phyloP scores from a whole-genome alignment of 345 rosid genomes.

The Luvunga scandens region DNA sequence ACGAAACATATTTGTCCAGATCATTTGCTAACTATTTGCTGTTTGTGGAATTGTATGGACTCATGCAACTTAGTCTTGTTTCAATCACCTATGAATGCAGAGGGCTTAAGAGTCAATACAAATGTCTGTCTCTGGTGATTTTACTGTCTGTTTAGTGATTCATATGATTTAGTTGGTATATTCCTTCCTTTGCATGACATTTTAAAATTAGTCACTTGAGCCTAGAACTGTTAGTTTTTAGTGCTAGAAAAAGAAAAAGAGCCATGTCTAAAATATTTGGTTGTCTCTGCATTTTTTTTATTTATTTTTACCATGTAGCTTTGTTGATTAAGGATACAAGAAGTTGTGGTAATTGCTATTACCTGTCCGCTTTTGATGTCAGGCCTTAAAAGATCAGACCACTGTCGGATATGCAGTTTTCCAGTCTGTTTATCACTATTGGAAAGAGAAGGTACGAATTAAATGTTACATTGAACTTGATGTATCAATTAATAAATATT shows the following conservation, averaged over 20 bases:
- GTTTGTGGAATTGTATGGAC: background rate
- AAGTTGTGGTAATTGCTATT: slow-evolving; percentile 2
- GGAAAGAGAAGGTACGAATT: slow-evolving; percentile 84
- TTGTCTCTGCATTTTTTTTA: background rate
- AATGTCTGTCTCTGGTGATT: background rate
- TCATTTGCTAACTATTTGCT: background rate
- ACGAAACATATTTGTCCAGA: background rate
- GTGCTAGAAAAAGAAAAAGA: background rate
- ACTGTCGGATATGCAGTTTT: slow-evolving; percentile 56
- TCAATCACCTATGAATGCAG: background rate
- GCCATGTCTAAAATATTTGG: background rate
- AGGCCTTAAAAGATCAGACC: slow-evolving; percentile 53
- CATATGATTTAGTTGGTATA: background rate
- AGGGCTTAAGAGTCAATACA: background rate
- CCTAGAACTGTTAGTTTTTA: background rate
- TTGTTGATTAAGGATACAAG: background rate
- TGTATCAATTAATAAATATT: background rate
- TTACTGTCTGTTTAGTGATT: background rate
- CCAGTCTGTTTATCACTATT: slow-evolving; percentile 74
- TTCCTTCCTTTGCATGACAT: background rate
- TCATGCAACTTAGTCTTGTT: background rate
- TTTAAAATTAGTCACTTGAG: background rate
- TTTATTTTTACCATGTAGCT: background rate
- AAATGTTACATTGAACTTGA: background rate
- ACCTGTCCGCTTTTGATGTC: slow-evolving; percentile 18